Base-by-base conservation (phyloP, 208 protist genomes). In the Leishmania turanica region DNA sequence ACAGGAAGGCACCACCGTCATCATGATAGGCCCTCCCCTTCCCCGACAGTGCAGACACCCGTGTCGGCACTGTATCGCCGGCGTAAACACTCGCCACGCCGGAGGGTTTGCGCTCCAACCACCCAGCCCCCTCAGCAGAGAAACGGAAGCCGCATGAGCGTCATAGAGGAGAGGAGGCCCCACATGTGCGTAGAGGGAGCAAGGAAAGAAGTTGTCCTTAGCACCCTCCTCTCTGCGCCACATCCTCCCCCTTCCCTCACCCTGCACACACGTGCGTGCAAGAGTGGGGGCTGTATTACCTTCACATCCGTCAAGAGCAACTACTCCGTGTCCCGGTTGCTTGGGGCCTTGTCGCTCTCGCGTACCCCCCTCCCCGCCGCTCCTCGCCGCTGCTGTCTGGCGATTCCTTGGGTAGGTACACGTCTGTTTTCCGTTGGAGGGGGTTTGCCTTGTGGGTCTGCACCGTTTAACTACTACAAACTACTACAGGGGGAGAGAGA, bases 401-500 rank as follows among this genome's bases (percentile, higher is more conserved):
- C 51, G 51, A 54, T 54, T 54, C 51, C 51, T 5, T 54, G 15
- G 6, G 51, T 54, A 6, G 17, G 17, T 54, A 15, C 51, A 54
- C 5, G 19, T 66, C 24, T 60, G 54, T n/a, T 31, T n/a, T 64
- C 42, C 2, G 7, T n/a, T n/a, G 45, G 45, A 11, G 56, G 56
- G 56, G 24, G 24, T 21, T 11, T 62, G 24, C 56, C 24, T 62
- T 37, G 31, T 21, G 31, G 60, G n/a, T 66, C n/a, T 17, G 60
- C 1, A 19, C n/a, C n/a, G 40, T 19, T 66, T 6, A 66, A 40
- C n/a, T 40, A 31, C n/a, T 66, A 66, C n/a, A 69, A 69, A 78
- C 37, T 62, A 78, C 9, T 47, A 62, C 24, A 71, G 56, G 82
- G 9, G 70, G 34, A 79, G 70, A 79, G 70, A 56, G 80, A 66